phyloP scores from a whole-genome alignment of 2,329 filamentous ascomycete species.

The Teratosphaeria viscida region DNA sequence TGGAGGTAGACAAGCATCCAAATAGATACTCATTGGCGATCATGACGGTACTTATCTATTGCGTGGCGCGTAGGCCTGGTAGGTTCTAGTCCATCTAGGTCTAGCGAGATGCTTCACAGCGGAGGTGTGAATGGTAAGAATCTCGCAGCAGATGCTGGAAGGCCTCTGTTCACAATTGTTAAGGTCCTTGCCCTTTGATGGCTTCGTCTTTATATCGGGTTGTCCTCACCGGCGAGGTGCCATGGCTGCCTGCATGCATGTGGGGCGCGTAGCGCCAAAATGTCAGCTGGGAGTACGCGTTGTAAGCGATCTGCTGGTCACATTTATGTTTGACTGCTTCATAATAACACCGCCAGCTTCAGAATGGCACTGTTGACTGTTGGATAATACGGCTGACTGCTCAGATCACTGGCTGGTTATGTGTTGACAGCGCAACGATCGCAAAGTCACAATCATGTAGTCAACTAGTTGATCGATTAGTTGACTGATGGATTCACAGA shows the following conservation, averaged over 20 bases:
- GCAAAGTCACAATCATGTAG: background rate
- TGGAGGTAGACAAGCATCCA: background rate
- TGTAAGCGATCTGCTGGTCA: background rate
- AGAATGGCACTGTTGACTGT: too few species aligned
- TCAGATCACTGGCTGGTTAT: too few species aligned
- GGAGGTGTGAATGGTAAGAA: background rate
- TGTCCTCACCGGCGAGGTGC: background rate
- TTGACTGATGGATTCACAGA: too few species aligned
- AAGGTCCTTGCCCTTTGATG: background rate
- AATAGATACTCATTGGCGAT: background rate
- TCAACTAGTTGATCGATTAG: background rate
- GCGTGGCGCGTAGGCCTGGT: background rate
- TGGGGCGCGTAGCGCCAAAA: background rate
- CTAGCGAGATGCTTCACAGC: background rate
- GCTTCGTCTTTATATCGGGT: background rate
- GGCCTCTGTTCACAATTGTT: background rate
- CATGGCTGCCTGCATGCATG: background rate
- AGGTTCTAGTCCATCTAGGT: background rate
- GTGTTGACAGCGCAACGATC: too few species aligned
- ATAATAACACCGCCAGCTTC: too few species aligned
- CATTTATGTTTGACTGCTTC: too few species aligned
- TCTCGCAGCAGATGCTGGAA: background rate
- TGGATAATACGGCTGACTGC: too few species aligned
- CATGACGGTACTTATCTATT: background rate
- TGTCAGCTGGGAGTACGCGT: background rate